Conservation (phyloP, 2,329 filamentous ascomycete genomes). For the Knufia fluminis region DNA sequence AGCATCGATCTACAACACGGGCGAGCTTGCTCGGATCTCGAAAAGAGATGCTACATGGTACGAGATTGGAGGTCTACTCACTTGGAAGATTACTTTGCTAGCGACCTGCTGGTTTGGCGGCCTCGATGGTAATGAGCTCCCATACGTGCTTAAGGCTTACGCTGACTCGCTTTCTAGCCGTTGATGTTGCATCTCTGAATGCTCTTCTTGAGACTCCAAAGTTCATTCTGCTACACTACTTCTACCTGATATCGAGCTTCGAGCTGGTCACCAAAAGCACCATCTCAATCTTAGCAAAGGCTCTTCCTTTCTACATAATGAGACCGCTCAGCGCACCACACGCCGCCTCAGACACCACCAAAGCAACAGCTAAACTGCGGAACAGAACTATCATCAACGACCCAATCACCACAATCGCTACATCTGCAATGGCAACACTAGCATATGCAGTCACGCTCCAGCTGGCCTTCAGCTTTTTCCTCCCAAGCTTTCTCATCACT, state of each 20-base stretch:
- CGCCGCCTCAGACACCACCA: slow-evolving; percentile 14
- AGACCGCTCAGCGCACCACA: slow-evolving; percentile 47
- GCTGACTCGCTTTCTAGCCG: slow-evolving; percentile 35
- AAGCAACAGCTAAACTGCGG: slow-evolving; percentile 32
- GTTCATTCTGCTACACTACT: slow-evolving; percentile 65
- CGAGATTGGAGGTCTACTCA: slow-evolving; percentile 49
- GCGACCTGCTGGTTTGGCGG: slow-evolving; percentile 62
- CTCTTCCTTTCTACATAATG: slow-evolving; percentile 65
- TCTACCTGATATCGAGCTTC: slow-evolving; percentile 60
- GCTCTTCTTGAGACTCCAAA: slow-evolving; percentile 66
- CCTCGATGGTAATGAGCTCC: slow-evolving; percentile 48
- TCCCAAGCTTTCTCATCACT: slow-evolving; percentile 62
- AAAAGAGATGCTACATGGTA: slow-evolving; percentile 53
- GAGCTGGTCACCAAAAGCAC: slow-evolving; percentile 53
- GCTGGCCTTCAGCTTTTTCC: slow-evolving; percentile 56
- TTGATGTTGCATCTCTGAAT: slow-evolving; percentile 57
- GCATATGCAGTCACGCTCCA: slow-evolving; percentile 70
- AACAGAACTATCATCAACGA: slow-evolving; percentile 60
- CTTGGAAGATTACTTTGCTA: slow-evolving; percentile 55
- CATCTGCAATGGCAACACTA: slow-evolving; percentile 57
- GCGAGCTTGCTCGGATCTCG: slow-evolving; percentile 59
- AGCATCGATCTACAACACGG: slow-evolving; percentile 49
- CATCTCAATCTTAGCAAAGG: slow-evolving; percentile 61
- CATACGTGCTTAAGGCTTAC: background rate
- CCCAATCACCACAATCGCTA: slow-evolving; percentile 52